Conservation (phyloP, 441 rosid genomes). For the Syzygium malaccense region DNA sequence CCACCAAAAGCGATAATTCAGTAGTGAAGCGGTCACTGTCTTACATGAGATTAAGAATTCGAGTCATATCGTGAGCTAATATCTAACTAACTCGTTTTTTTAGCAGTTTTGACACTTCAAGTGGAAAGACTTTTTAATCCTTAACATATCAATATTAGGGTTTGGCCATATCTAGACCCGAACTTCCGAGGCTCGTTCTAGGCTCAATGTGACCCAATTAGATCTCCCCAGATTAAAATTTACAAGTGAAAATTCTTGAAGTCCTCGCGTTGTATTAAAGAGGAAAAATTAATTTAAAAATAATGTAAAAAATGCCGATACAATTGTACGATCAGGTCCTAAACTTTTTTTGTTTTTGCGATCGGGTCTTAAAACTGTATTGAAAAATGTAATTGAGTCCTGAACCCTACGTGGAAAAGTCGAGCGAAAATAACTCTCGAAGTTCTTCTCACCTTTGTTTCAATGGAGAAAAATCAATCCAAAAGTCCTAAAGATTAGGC, state of each 20-base stretch:
- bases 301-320: neutral
- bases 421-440: too few relatives aligned
- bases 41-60: neutral
- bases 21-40: neutral
- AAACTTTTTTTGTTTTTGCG: neutral
- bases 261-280: neutral
- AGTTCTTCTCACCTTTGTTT: too few relatives aligned
- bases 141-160: too few relatives aligned
- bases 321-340: rapidly evolving
- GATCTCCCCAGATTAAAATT: too few relatives aligned
- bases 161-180: too few relatives aligned
- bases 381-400: neutral
- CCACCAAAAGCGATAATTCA: neutral
- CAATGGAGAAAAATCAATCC: too few relatives aligned
- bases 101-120: too few relatives aligned
- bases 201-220: neutral
- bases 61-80: neutral
- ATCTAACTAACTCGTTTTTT: too few relatives aligned
- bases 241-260: neutral
- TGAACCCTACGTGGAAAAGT: neutral
- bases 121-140: neutral
- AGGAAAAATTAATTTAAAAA: neutral
- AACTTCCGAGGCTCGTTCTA: too few relatives aligned
- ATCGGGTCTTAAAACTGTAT: neutral
- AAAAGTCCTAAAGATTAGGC: too few relatives aligned